Evolutionary conservation across 2,329 filamentous ascomycete species (phyloP), one percentile per base, ranked within the genome.

Genomic region (Botryotinia globosa): DNA sequence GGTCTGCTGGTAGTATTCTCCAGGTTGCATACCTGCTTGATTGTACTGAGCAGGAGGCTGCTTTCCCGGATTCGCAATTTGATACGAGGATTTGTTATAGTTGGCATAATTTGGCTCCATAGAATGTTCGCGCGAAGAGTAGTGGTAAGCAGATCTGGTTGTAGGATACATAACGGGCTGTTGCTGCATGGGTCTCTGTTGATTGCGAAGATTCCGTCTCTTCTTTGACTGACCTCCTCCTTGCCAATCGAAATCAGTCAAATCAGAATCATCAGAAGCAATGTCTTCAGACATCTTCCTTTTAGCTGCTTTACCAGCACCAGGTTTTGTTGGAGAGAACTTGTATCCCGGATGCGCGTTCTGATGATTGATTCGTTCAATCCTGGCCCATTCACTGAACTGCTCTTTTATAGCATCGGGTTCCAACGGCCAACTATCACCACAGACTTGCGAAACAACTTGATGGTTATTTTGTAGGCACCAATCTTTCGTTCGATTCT

Each of bases 391-490:
- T 25, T 89, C 85, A 80, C 92, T 93, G 84, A 94, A 99, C 77
- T 91, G 87, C 32, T 91, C 87, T 72, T 91, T 89, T 73, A 98
- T 82, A 61, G 88, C 85, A n/a, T 88, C 83, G 0, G 92, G 87
- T 81, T 98, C 96, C 77, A 94, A 83, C 8, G 89, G 88, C 96
- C 96, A 99, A 79, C 93, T 95, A 72, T 89, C 85, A 42, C 94
- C 96, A 73, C 93, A 94, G n/a, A 96, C 89, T 63, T 90, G 89
- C 2, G 95, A 98, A 39, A 98, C 92, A 51, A 96, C 85, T 81
- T 99, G 95, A 81, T 99, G 95, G 83, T 98, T 98, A 82, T 96
- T 95, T 78, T 96, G 90, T 22, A 89, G 85, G 77, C 92, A 93
- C 85, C 90, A 93, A 69, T 88, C 86, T 82, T 97, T 97, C 73